Conservation (phyloP, 2,329 filamentous ascomycete genomes). For the Lachnellula subtilissima region DNA sequence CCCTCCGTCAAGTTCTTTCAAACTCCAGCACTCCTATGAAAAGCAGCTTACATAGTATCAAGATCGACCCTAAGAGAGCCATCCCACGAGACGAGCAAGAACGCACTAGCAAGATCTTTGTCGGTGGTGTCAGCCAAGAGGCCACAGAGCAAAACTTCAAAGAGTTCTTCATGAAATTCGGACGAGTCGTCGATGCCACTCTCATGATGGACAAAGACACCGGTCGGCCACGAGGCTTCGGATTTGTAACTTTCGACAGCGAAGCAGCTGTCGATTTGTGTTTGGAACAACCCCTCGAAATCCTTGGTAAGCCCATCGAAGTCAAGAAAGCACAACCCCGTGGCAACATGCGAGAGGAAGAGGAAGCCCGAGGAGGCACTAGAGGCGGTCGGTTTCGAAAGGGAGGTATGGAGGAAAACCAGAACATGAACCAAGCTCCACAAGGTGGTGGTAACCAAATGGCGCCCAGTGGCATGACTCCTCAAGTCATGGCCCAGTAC, state of each 20-base stretch:
- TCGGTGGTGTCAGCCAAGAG: constrained; percentile 95
- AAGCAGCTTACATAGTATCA: constrained; percentile 19
- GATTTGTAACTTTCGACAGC: constrained; percentile 96
- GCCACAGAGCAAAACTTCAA: constrained; percentile 95
- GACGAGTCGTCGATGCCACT: constrained; percentile 91
- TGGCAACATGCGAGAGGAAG: constrained; percentile 89
- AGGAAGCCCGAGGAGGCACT: constrained; percentile 56
- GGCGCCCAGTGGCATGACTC: constrained; percentile 69
- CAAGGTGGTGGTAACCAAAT: constrained; percentile 30
- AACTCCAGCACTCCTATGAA: constrained; percentile 14
- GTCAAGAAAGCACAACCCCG: constrained; percentile 97
- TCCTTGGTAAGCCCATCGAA: constrained; percentile 93
- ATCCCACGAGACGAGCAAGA: constrained; percentile 98
- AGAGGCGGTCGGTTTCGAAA: constrained; percentile 54
- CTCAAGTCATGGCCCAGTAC: constrained; percentile 97
- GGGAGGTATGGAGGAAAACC: constrained; percentile 42
- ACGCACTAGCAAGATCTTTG: constrained; percentile 97
- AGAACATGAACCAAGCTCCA: constrained; percentile 35
- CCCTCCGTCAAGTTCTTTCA: constrained; percentile 7
- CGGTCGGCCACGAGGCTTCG: constrained; percentile 90
- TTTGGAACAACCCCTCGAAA: constrained; percentile 77
- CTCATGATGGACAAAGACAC: constrained; percentile 99
- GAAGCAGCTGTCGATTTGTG: constrained; percentile 92
- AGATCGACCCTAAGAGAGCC: constrained; percentile 95
- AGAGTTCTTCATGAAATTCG: constrained; percentile 95